A percentile compares a stretch with the other conserved stretches of the same genome.
phyloP scores from a whole-genome alignment of 148 eudicot species.

The Hydrangea macrophylla region DNA sequence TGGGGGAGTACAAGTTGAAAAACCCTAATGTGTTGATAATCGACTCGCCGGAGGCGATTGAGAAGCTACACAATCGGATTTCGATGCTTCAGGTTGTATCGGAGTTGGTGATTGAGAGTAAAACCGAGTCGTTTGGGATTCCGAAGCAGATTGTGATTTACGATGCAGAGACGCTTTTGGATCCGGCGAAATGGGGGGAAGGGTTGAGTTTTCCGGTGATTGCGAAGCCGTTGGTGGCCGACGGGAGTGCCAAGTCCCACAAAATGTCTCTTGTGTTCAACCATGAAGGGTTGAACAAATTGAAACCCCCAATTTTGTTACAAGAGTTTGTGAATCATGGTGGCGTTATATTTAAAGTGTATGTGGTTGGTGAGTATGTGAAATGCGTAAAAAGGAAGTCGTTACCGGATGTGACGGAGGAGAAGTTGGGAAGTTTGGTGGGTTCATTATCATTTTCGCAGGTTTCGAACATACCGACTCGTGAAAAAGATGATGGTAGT shows the following conservation, averaged over 20 bases:
- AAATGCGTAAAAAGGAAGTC: constrained; percentile 73
- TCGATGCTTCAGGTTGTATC: constrained; percentile 68
- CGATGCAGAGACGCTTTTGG: constrained; percentile 31
- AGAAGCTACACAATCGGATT: constrained; percentile 61
- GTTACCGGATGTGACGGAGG: constrained; percentile 61
- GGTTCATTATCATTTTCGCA: constrained; percentile 62
- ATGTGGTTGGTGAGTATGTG: constrained; percentile 66
- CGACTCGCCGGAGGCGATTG: constrained; percentile 53
- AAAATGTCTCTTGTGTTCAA: constrained; percentile 58
- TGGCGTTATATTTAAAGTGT: constrained; percentile 74
- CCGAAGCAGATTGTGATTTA: constrained; percentile 68
- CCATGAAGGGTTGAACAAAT: constrained; percentile 41
- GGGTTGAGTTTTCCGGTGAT: constrained; percentile 54
- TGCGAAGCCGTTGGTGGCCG: constrained; percentile 64
- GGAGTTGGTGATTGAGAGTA: constrained; percentile 24
- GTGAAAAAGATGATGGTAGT: constrained; percentile 46
- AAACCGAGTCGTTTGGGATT: constrained; percentile 44
- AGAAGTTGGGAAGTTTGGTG: constrained; percentile 35
- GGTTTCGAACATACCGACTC: constrained; percentile 52
- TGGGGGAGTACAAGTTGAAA: too few relatives aligned
- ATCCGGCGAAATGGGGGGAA: constrained; percentile 29
- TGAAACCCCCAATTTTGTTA: constrained; percentile 60
- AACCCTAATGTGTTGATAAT: constrained; percentile 46
- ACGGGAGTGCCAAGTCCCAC: constrained; percentile 70
- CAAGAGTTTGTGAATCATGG: constrained; percentile 84